phyloP scores from a whole-genome alignment of 176 grass and related monocot genomes.

The Oryza officinalis region DNA sequence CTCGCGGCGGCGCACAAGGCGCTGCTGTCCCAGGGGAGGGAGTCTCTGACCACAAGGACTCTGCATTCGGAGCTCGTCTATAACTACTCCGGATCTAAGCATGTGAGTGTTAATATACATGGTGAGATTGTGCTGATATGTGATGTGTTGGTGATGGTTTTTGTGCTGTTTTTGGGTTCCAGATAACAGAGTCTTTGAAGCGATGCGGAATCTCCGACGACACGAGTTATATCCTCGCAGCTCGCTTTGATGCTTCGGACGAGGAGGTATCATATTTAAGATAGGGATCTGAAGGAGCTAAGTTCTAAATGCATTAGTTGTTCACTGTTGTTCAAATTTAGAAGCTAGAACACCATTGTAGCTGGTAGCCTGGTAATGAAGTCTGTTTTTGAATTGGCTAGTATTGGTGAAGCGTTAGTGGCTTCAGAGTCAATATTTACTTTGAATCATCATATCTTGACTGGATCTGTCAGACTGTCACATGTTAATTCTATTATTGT shows the following conservation, averaged over 20 bases:
- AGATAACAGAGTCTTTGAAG: constrained; percentile 90
- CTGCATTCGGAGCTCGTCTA: constrained; percentile 96
- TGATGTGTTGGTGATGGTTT: constrained; percentile 2
- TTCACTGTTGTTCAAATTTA: background rate
- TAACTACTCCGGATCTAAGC: constrained; percentile 87
- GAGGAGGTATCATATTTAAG: constrained; percentile 59
- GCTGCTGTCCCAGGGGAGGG: constrained; percentile 69
- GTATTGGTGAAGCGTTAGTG: background rate
- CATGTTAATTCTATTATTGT: background rate
- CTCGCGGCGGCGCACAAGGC: constrained; percentile 79
- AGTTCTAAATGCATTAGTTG: background rate
- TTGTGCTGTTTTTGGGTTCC: background rate
- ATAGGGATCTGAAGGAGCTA: background rate
- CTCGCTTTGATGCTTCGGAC: constrained; percentile 79
- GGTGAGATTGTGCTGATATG: background rate
- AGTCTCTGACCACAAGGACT: constrained; percentile 73
- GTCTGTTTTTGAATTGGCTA: background rate
- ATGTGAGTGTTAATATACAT: constrained; percentile 51
- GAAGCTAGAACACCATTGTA: background rate
- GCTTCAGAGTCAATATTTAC: background rate
- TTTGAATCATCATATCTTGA: background rate
- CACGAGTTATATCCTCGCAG: constrained; percentile 73
- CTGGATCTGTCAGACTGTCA: constrained; percentile 11
- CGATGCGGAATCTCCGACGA: constrained; percentile 82
- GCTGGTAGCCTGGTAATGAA: background rate